A percentile compares a stretch with the other conserved stretches of the same genome.
Conservation (phyloP, 1,284 basidiomycete genomes). For the Polyporus tsugae region DNA sequence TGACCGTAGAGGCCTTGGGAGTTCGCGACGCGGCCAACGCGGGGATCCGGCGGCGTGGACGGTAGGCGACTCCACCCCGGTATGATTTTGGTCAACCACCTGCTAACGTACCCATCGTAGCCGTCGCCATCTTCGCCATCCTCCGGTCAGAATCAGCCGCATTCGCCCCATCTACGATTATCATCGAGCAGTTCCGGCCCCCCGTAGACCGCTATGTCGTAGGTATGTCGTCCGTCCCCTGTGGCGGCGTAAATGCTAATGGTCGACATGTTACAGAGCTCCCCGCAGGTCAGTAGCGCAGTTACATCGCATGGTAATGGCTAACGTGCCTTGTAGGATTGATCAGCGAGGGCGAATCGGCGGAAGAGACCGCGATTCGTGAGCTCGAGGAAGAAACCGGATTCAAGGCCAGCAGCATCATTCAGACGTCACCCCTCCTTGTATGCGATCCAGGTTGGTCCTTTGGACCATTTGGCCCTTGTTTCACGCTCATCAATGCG, state of each 20-base stretch:
- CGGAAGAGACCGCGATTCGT: conserved; percentile 80
- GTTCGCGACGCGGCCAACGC: conserved; percentile 82
- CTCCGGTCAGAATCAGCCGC: conserved; percentile 75
- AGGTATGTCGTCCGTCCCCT: conserved; percentile 51
- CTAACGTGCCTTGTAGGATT: conserved; percentile 58
- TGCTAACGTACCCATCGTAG: conserved; percentile 46
- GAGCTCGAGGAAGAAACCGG: conserved; percentile 95
- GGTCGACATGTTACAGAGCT: conserved; percentile 62
- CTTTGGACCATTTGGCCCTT: conserved; percentile 32
- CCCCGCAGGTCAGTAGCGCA: conserved; percentile 67
- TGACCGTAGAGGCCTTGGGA: conserved; percentile 81
- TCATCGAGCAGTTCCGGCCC: conserved; percentile 91
- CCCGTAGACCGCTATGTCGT: conserved; percentile 79
- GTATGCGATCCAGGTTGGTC: conserved; percentile 80
- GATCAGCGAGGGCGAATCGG: conserved; percentile 83
- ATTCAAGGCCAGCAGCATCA: conserved; percentile 70
- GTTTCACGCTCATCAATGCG: neutral
- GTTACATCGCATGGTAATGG: neutral
- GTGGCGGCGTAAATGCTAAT: neutral
- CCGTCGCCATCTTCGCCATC: conserved; percentile 85
- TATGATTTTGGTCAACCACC: neutral
- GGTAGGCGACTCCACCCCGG: conserved; percentile 52
- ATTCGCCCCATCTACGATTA: conserved; percentile 77
- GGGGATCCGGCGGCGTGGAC: conserved; percentile 79
- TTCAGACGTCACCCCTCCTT: conserved; percentile 73